Base-by-base conservation (phyloP, 2,329 filamentous ascomycete genomes). In the Hymenotorrendiella dingleyae region DNA sequence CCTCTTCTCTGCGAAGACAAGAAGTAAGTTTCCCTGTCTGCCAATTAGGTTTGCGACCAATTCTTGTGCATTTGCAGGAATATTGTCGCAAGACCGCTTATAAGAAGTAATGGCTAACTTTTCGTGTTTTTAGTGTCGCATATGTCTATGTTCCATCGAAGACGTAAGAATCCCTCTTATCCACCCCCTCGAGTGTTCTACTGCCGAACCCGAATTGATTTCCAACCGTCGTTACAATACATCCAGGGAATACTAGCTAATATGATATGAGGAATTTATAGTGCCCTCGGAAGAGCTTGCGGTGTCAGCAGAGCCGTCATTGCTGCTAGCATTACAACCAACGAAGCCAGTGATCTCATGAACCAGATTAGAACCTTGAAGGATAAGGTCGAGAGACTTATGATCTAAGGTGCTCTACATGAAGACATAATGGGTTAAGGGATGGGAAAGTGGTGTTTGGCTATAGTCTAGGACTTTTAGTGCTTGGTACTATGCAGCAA, bases 381-480 rank as follows among this genome's bases (percentile, higher is more conserved):
- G 75, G 86, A 94, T 69, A 94, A 95, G 80, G 86, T 97, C 43
- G 91, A 97, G 77, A 80, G 90, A 59, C 77, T 96, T 56, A 89
- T 91, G 73, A 95, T 96, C 71, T 96, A 83, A 78, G 35, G 19
- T 12, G 19, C 37, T 38, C 11, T 29, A 21, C 12, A 21, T 21
- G 17, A 35, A 24, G 27, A 28, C 24, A 24, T 9, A 40, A 8
- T 35, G 19, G 27, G 28, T 46, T 45, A 42, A 4, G 41, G 22
- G 10, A 26, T 36, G 42, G 28, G 42, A 29, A 46, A 23, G 24
- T 49, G 48, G 47, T 36, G 42, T 48, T 50, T 49, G 38, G 45
- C 42, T 48, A 27, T 27, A 40, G 43, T 40, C 30, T 40, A 32
- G 36, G 29, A 29, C 21, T 38, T 28, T 28, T n/a, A n/a, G n/a